phyloP scores from a whole-genome alignment of 306 rosid genomes.

The Myrica gale region DNA sequence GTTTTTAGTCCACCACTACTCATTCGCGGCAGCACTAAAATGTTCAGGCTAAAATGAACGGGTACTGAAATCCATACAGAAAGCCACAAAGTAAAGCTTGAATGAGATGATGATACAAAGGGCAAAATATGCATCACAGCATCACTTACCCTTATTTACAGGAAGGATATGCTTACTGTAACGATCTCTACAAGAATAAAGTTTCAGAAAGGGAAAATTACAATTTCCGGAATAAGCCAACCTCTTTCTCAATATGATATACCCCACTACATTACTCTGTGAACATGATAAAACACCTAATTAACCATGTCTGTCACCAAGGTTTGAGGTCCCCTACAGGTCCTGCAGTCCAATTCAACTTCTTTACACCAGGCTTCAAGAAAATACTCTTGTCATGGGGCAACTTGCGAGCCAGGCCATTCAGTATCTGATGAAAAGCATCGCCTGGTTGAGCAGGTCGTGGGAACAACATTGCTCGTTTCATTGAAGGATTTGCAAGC shows the following conservation, averaged over 20 bases:
- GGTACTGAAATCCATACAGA: not conserved
- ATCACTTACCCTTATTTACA: not conserved
- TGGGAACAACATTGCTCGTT: conserved; percentile 93
- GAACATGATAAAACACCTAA: not conserved
- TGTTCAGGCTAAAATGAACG: no score
- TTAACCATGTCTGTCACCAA: conserved; percentile 39
- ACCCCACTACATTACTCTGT: not conserved
- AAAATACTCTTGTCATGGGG: conserved; percentile 58
- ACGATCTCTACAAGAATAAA: not conserved
- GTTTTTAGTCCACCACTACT: no score
- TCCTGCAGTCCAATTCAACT: conserved; percentile 91
- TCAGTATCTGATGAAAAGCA: conserved; percentile 92
- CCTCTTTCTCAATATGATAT: not conserved
- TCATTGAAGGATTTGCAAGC: conserved; percentile 98
- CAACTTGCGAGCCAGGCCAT: conserved; percentile 93
- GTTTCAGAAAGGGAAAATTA: not conserved
- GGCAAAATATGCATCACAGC: not conserved
- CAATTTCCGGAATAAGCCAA: not conserved
- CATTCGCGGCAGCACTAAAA: no score
- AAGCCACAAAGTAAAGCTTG: not conserved
- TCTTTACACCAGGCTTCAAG: conserved; percentile 65
- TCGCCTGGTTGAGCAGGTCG: conserved; percentile 89
- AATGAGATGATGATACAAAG: not conserved
- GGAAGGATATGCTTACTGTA: not conserved
- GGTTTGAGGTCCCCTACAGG: conserved; percentile 88